phyloP scores from a whole-genome alignment of 2,329 filamentous ascomycete species.

The Dothiorella sarmentorum region DNA sequence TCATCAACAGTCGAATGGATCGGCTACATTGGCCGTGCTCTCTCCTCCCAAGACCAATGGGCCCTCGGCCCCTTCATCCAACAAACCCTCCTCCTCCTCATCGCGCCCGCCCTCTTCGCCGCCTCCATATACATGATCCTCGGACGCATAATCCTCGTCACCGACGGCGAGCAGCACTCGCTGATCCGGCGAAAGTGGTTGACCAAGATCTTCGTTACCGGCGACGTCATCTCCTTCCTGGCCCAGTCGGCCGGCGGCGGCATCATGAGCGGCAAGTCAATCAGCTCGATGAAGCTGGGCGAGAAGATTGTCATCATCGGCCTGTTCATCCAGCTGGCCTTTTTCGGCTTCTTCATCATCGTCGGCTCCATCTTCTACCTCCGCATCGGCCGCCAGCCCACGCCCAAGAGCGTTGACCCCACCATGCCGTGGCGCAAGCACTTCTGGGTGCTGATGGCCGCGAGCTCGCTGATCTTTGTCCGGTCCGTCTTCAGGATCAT shows the following conservation, averaged over 20 bases:
- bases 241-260: conserved; percentile 30
- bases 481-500: conserved; percentile 48
- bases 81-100: conserved; percentile 43
- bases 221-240: conserved; percentile 43
- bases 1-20: conserved; percentile 45
- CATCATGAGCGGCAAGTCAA: conserved; percentile 1
- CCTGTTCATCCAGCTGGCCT: conserved; percentile 32
- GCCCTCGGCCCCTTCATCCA: conserved; percentile 42
- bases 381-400: background rate
- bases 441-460: conserved; percentile 43
- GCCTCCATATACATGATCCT: conserved; percentile 46
- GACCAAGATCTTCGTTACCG: conserved; percentile 42
- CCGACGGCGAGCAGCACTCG: conserved; percentile 34
- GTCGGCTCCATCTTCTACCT: conserved; percentile 31
- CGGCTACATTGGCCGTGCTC: conserved; percentile 49
- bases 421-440: conserved; percentile 31
- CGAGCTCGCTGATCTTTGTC: conserved; percentile 47
- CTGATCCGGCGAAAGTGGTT: conserved; percentile 36
- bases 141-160: conserved; percentile 37
- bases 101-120: conserved; percentile 47
- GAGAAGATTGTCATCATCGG: conserved; percentile 25
- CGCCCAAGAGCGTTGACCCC: background rate
- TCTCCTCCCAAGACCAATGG: conserved; percentile 31
- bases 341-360: conserved; percentile 31
- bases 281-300: background rate